Percentiles rank a stretch among this genome's conserved stretches.
phyloP scores from a whole-genome alignment of 805 yeast species.

The Suhomyces xylopsoci region DNA sequence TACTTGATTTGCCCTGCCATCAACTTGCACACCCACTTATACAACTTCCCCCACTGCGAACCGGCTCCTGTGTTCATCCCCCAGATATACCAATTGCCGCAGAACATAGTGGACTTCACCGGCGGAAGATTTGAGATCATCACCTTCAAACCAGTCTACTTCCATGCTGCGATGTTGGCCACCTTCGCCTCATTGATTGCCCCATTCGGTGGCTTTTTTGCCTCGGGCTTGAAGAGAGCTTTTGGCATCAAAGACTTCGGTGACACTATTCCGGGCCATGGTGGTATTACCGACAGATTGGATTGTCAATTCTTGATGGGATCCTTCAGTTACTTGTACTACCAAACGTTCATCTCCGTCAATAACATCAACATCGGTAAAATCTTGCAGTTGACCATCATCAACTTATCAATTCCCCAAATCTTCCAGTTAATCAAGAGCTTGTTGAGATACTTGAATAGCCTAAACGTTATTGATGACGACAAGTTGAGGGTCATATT shows the following conservation, averaged over 20 bases:
- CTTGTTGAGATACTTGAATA: conserved; percentile 52
- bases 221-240: conserved; percentile 95
- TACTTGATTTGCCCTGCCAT: conserved; percentile 88
- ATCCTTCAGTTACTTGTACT: conserved; percentile 85
- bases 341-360: conserved; percentile 83
- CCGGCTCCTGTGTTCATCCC: conserved; percentile 87
- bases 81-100: conserved; percentile 74
- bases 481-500: conserved; percentile 26
- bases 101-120: conserved; percentile 50
- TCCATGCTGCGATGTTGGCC: conserved; percentile 83
- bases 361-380: conserved; percentile 70
- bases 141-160: conserved; percentile 78
- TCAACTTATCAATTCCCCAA: conserved; percentile 64
- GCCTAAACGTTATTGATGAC: conserved; percentile 27
- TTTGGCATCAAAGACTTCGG: conserved; percentile 97
- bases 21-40: conserved; percentile 58
- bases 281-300: conserved; percentile 95
- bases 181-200: conserved; percentile 96
- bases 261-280: conserved; percentile 98
- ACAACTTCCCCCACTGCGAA: conserved; percentile 66
- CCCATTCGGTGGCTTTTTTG: conserved; percentile 98
- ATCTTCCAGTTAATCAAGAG: conserved; percentile 59
- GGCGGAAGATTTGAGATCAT: conserved; percentile 43
- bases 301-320: conserved; percentile 99
- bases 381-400: conserved; percentile 69